Evolutionary conservation across 208 protist species (phyloP).

Genomic region (Porcisia deanei): DNA sequence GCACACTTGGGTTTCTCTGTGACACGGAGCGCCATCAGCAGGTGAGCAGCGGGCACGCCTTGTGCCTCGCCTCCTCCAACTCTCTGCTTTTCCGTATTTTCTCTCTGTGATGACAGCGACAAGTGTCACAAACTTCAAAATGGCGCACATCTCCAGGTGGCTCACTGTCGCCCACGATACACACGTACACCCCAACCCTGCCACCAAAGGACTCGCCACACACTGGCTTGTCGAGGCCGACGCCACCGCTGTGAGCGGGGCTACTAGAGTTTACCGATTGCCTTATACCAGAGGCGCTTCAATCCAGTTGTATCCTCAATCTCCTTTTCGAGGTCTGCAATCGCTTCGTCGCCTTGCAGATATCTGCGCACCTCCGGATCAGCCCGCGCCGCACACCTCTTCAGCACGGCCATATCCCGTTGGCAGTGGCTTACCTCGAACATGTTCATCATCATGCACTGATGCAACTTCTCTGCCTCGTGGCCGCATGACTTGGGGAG

Average conservation of each 20-base stretch:
- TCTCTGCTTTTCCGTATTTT: not conserved
- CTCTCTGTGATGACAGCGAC: conserved; percentile 2
- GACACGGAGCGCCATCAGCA: not conserved
- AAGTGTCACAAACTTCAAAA: not conserved
- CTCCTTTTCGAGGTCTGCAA: conserved; percentile 35
- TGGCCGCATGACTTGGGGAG: conserved; percentile 48
- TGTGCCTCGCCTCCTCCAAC: not conserved
- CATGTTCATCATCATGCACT: conserved; percentile 92
- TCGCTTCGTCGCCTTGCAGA: conserved; percentile 62
- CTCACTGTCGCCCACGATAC: not conserved
- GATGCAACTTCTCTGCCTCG: conserved; percentile 80
- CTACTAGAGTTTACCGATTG: conserved; percentile 78
- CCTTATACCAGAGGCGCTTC: conserved; percentile 74
- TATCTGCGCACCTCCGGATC: conserved; percentile 52
- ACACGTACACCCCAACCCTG: not conserved
- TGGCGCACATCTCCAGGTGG: not conserved
- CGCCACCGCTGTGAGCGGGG: not conserved
- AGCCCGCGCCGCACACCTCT: conserved; percentile 65
- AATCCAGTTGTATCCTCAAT: conserved; percentile 62
- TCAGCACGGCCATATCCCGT: conserved; percentile 72
- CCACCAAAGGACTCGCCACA: not conserved
- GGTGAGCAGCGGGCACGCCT: not conserved
- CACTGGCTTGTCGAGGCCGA: not conserved
- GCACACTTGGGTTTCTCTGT: not conserved
- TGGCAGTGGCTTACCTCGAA: conserved; percentile 82